Evolutionary conservation across 1,139 yeast genomes (phyloP).

Genomic region (Tardiomyces digboiensis): DNA sequence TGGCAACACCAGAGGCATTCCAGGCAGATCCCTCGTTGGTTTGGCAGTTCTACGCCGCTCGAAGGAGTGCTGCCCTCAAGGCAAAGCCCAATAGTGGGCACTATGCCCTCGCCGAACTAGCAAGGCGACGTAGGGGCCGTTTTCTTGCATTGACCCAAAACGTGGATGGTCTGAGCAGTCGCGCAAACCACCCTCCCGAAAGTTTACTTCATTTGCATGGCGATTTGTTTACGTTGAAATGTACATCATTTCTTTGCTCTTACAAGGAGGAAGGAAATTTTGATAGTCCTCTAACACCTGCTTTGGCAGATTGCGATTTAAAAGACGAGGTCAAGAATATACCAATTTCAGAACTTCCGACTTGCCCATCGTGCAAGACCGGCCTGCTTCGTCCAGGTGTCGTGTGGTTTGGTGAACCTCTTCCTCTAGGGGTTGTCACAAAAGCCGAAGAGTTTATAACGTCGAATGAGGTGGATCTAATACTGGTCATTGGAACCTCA

Average conservation of each 20-base stretch:
- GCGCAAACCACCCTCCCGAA: constrained; percentile 50
- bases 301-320: constrained; percentile 31
- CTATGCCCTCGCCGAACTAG: constrained; percentile 50
- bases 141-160: constrained; percentile 70
- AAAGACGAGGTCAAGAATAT: constrained; percentile 22
- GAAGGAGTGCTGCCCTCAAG: constrained; percentile 52
- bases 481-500: constrained; percentile 77
- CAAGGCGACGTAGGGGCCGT: constrained; percentile 24
- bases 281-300: constrained; percentile 53
- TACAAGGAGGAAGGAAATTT: constrained; percentile 44
- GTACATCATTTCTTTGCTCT: constrained; percentile 69
- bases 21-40: constrained; percentile 74
- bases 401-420: constrained; percentile 87
- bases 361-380: constrained; percentile 59
- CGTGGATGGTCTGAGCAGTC: constrained; percentile 62
- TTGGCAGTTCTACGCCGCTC: constrained; percentile 78
- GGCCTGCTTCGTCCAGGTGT: constrained; percentile 76
- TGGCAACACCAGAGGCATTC: constrained; percentile 90
- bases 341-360: constrained; percentile 49
- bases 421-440: constrained; percentile 54
- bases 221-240: constrained; percentile 56
- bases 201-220: constrained; percentile 68
- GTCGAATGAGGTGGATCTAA: constrained; percentile 50
- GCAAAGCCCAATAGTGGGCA: constrained; percentile 75
- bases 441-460: constrained; percentile 66